Evolutionary conservation across 768 basidiomycete species (phyloP), one percentile per base, ranked within the genome.

Genomic region (Termitomyces sp.): DNA sequence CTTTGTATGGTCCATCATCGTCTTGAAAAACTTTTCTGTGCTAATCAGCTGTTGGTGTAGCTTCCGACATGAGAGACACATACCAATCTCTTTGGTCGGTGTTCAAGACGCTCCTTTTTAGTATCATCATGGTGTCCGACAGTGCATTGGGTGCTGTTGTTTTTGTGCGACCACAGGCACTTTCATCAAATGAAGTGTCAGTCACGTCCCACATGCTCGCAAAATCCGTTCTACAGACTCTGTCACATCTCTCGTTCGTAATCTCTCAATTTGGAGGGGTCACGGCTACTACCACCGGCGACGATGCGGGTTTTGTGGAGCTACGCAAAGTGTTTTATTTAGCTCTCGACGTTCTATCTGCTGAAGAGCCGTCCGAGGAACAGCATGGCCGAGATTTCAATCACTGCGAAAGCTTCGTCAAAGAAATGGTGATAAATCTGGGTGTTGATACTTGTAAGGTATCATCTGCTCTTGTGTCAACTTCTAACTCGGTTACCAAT

Each of bases 191-290:
- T 10, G 34, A 24, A 22, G 49, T 26, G 31, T 62, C 56, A 13
- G 57, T 60, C 26, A 58, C 60, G 33, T 39, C 59, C 39, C 56
- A 66, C 60, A 51, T 76, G 4, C 73, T 92, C 10, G 84, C 88
- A 2, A 70, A 81, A 5, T 69, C 76, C 15, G 75, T 80, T 5
- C 70, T 94, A 0, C 75, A 77, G 28, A 81, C 80, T 0, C 76
- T 94, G 12, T 83, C 81, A 12, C 80, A 84, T 65, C 75, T 92
- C 20, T 84, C 90, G 2, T 91, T 91, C 64, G 80, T 93, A 49
- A 82, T 93, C 8, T 83, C 86, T 9, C 84, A 88, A 64, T 92
- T 94, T 62, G 92, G 92, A 2, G 88, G 90, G 8, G 77, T 88
- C 26, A 79, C 82, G 3, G 78, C 80, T 1, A 77, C 80, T 1